A percentile compares a stretch with the other conserved stretches of the same genome.
Conservation (phyloP, 371 early-diverging fungal genomes). For the Mucor saturninus region DNA sequence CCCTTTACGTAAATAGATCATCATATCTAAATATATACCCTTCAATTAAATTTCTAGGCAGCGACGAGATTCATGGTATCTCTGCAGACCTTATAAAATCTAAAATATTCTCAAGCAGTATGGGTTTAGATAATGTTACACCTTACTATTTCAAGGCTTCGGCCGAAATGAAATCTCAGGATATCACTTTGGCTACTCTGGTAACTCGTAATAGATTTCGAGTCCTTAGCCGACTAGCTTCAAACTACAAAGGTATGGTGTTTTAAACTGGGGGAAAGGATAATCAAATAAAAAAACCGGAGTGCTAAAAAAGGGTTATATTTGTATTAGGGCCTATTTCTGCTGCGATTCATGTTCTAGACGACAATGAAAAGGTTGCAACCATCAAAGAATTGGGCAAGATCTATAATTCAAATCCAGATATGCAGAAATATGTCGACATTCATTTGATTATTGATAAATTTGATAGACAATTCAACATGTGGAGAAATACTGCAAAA, state of each 20-base stretch:
- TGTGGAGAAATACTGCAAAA: constrained; percentile 65
- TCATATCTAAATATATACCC: neutral
- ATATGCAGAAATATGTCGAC: constrained; percentile 59
- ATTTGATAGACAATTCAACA: constrained; percentile 64
- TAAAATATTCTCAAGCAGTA: constrained; percentile 55
- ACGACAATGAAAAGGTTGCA: constrained; percentile 46
- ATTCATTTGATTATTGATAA: constrained; percentile 61
- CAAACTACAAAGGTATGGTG: constrained; percentile 51
- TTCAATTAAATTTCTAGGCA: constrained; percentile 6
- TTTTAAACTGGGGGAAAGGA: neutral
- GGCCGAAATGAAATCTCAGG: constrained; percentile 40
- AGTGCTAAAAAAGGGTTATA: neutral
- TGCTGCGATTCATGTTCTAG: constrained; percentile 61
- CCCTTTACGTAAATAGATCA: neutral
- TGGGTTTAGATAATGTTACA: constrained; percentile 61
- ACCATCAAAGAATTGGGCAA: constrained; percentile 48
- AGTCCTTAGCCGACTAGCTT: constrained; percentile 49
- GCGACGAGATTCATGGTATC: constrained; percentile 19
- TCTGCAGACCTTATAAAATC: constrained; percentile 52
- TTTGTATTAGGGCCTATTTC: constrained; percentile 56
- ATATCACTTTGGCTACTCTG: constrained; percentile 60
- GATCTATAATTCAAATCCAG: constrained; percentile 46
- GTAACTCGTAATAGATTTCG: constrained; percentile 56
- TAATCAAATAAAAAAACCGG: neutral
- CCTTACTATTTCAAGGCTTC: constrained; percentile 61